phyloP scores from a whole-genome alignment of 345 rosid species.

The Lepidium aucheri region DNA sequence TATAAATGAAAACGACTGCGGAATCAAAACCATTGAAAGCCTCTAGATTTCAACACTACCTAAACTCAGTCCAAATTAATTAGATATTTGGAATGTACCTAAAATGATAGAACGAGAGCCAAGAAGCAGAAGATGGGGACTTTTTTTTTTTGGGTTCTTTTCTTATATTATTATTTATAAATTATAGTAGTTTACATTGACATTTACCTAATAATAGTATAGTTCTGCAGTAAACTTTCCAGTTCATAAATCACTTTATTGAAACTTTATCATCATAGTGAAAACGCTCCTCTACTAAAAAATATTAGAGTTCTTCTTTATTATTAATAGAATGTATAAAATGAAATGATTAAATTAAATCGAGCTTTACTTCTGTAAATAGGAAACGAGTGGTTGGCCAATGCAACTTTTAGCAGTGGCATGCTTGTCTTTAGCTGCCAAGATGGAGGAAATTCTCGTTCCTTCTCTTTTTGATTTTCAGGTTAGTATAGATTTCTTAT shows the following conservation, averaged over 20 bases:
- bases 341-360: conserved; percentile 8
- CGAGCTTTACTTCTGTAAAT: background rate
- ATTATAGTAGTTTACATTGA: background rate
- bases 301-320: background rate
- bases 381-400: conserved; percentile 68
- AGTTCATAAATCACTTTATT: conserved; percentile 9
- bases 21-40: background rate
- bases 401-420: conserved; percentile 83
- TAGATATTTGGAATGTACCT: conserved; percentile 4
- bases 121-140: conserved; percentile 2
- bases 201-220: conserved; percentile 11
- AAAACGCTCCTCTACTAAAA: conserved; percentile 14
- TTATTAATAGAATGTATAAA: background rate
- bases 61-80: background rate
- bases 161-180: background rate
- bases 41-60: background rate
- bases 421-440: conserved; percentile 94
- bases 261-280: conserved; percentile 18
- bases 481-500: conserved; percentile 25
- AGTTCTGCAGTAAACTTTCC: conserved; percentile 29
- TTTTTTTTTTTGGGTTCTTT: background rate
- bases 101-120: conserved; percentile 1
- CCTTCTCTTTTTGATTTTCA: conserved; percentile 84
- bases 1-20: conserved; percentile 19
- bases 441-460: conserved; percentile 96